A percentile compares a stretch with the other conserved stretches of the same genome.
phyloP scores from a whole-genome alignment of 169 alveolate species.

The Plasmodium vivax region DNA sequence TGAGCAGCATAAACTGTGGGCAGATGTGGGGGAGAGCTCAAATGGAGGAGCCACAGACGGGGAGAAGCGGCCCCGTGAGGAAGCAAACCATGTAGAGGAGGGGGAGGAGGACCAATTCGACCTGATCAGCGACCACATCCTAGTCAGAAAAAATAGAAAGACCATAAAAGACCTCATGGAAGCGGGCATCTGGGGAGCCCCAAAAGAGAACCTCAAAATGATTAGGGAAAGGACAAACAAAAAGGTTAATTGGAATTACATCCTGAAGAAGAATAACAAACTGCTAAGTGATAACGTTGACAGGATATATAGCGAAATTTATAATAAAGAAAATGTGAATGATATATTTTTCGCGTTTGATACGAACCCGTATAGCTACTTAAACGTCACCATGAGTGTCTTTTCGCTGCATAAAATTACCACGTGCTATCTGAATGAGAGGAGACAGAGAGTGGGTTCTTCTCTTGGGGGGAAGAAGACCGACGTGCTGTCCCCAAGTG shows the following conservation, averaged over 20 bases:
- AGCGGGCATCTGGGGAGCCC: slow-evolving; percentile 36
- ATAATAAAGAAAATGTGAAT: slow-evolving; percentile 36
- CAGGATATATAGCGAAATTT: slow-evolving; percentile 36
- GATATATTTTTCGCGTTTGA: slow-evolving; percentile 56
- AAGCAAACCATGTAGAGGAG: not conserved
- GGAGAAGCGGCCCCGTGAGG: not conserved
- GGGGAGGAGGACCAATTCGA: slow-evolving; percentile 6
- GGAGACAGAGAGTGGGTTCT: not conserved
- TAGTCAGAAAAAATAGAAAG: slow-evolving; percentile 28
- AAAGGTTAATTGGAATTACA: slow-evolving; percentile 63
- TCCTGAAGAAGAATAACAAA: slow-evolving; percentile 46
- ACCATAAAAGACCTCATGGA: slow-evolving; percentile 45
- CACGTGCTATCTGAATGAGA: slow-evolving; percentile 30
- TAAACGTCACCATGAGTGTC: slow-evolving; percentile 70
- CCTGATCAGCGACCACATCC: slow-evolving; percentile 21
- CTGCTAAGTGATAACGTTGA: slow-evolving; percentile 42
- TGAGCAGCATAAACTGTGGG: not conserved
- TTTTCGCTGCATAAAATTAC: slow-evolving; percentile 57
- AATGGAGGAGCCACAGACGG: not conserved
- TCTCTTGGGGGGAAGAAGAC: not conserved
- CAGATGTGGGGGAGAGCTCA: not conserved
- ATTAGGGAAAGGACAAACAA: slow-evolving; percentile 50
- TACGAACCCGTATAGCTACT: slow-evolving; percentile 63
- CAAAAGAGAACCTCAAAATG: slow-evolving; percentile 64
- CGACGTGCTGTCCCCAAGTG: not conserved